These are phyloP conservation scores for Cystoisospora suis DNA, from an alignment of 169 alveolate species.

Conservation along the genomic window DNA sequence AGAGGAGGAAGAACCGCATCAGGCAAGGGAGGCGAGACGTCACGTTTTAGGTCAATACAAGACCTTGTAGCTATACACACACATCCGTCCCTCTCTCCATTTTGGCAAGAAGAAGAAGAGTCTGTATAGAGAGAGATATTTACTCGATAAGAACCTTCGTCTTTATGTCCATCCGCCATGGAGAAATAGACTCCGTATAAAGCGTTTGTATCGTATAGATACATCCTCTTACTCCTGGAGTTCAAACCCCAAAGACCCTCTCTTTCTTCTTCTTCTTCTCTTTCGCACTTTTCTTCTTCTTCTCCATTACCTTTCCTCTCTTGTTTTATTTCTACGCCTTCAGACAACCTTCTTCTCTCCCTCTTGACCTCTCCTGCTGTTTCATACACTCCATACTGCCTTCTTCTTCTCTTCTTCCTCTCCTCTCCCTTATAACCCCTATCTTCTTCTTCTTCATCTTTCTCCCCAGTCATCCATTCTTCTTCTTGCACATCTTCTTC, in stretches of 20 bases:
- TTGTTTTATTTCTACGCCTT: neutral
- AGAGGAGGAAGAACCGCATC: neutral
- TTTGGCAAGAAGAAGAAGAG: too few species aligned
- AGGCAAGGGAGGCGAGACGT: neutral
- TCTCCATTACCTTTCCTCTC: neutral
- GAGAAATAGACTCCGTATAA: too few species aligned
- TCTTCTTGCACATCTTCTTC: neutral
- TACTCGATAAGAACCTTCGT: too few species aligned
- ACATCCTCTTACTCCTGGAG: too few species aligned
- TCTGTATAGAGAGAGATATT: too few species aligned
- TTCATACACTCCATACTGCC: neutral
- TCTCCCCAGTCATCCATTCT: neutral
- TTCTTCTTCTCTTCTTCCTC: neutral
- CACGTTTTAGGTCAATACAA: too few species aligned
- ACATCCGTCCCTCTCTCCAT: too few species aligned
- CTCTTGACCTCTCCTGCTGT: neutral
- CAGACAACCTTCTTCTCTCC: neutral
- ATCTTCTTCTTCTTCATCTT: neutral
- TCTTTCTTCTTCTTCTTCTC: neutral
- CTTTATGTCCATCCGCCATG: too few species aligned
- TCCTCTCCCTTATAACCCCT: neutral
- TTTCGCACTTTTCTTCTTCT: neutral
- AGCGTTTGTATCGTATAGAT: too few species aligned
- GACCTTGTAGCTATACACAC: too few species aligned
- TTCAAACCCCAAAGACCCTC: too few species aligned